These are phyloP conservation scores for Globisporangium viniferum DNA, from an alignment of 352 stramenopile genomes.

Conservation along the genomic window DNA sequence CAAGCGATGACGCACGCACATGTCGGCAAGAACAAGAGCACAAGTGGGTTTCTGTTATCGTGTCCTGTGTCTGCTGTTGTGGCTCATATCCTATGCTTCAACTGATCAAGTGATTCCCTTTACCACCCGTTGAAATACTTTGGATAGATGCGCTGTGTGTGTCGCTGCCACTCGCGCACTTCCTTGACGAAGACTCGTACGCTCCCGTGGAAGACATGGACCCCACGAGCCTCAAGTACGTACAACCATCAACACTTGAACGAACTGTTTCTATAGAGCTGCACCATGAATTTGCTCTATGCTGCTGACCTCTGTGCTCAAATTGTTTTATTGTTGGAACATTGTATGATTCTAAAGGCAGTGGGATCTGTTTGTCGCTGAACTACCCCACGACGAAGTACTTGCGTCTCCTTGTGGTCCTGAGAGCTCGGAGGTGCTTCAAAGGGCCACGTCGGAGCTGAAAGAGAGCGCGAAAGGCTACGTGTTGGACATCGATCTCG, in stretches of 20 bases:
- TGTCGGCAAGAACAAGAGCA: conserved; percentile 16
- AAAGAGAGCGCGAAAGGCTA: conserved; percentile 33
- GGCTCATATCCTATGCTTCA: neutral
- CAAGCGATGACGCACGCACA: conserved; percentile 7
- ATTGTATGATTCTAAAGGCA: conserved; percentile 14
- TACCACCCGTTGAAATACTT: neutral
- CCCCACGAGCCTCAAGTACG: conserved; percentile 26
- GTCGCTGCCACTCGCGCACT: conserved; percentile 57
- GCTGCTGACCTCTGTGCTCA: too few relatives aligned
- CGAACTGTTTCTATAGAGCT: neutral
- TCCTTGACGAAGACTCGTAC: conserved; percentile 71
- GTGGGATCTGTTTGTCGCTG: conserved; percentile 43
- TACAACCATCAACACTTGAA: neutral
- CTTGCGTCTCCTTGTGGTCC: neutral
- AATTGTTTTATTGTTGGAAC: neutral
- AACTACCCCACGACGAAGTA: conserved; percentile 9
- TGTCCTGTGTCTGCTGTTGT: too few relatives aligned
- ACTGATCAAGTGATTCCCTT: neutral
- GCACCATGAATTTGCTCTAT: too few relatives aligned
- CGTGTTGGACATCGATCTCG: conserved; percentile 85
- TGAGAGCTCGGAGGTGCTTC: conserved; percentile 1
- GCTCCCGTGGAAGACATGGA: conserved; percentile 35
- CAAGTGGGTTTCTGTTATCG: neutral
- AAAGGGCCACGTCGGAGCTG: conserved; percentile 20
- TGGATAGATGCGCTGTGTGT: conserved; percentile 39